Base-by-base conservation (phyloP, 257 asterid genomes). In the Nicotiana noctiflora region DNA sequence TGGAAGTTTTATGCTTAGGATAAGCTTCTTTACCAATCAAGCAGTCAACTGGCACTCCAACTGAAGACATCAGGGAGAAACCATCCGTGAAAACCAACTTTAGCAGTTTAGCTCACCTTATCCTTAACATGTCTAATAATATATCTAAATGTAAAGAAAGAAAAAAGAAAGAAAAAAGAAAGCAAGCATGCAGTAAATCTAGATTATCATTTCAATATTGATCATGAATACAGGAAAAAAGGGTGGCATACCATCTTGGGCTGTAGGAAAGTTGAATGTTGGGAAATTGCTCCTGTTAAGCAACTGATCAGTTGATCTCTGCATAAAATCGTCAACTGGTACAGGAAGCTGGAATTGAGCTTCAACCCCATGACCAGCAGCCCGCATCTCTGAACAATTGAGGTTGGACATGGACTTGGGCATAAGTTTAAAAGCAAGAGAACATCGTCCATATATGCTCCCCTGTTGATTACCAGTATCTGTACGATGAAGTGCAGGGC, bases 331-430 rank as follows among this genome's bases (percentile, higher is more conserved):
- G 81, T 95, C 98, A 76, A 95, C 99, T 21, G 94, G 91, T 34
- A 95, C 89, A 6, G 97, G 98, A 86, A 93, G 89, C 89, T 91
- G 98, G 86, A 95, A 95, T 65, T 93, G 97, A 81, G 95, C 97
- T 81, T 95, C 98, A 79, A 95, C 92, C 67, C 96, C 98, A 74
- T 95, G 97, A 79, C 99, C 99, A 85, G 99, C 98, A 64, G 97
- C 98, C 82, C 92, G 86, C 99, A 96, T 96, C 90, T 96, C 99
- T 32, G 97, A 84, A 84, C 98, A 95, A 82, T 85, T 90, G 80
- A 95, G 91, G 85, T 92, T 93, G 88, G 95, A 84, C 94, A 90
- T 88, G 66, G 97, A 93, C 84, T 92, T 95, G 72, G 99, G 97
- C 99, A 95, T 93, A 87, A 95, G 91, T 82, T 95, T 95, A 81